phyloP scores from a whole-genome alignment of 305 asterid species.

The Striga hermonthica region DNA sequence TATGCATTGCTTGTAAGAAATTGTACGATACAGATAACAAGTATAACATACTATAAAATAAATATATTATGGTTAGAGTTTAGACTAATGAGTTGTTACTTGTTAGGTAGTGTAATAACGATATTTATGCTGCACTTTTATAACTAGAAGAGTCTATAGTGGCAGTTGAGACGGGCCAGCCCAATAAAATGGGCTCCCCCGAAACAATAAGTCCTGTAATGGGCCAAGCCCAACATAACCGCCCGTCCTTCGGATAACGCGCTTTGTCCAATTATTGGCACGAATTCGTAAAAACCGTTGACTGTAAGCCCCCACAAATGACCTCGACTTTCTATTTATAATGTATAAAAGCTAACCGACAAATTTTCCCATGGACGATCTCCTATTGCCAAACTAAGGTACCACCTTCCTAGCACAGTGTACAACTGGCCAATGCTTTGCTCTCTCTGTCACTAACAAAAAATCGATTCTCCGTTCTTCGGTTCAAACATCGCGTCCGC shows the following conservation, averaged over 20 bases:
- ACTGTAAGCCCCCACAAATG: constrained; percentile 21
- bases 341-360: constrained; percentile 1
- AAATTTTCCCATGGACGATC: not conserved
- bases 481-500: constrained; percentile 27
- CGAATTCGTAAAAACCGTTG: constrained; percentile 28
- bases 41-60: too few relatives aligned
- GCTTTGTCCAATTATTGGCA: constrained; percentile 4
- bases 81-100: too few relatives aligned
- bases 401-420: constrained; percentile 4
- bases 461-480: constrained; percentile 13
- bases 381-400: constrained; percentile 27
- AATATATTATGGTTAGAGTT: too few relatives aligned
- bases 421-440: constrained; percentile 4
- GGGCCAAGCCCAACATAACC: not conserved
- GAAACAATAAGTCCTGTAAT: too few relatives aligned
- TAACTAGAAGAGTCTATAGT: too few relatives aligned
- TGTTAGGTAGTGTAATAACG: too few relatives aligned
- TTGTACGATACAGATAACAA: too few relatives aligned
- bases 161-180: constrained; percentile 1
- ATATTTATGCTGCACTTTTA: too few relatives aligned
- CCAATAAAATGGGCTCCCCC: too few relatives aligned
- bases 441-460: constrained; percentile 32
- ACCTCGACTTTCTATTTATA: constrained; percentile 28
- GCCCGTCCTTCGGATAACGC: constrained; percentile 4
- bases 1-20: too few relatives aligned